Conservation (phyloP, 2,329 filamentous ascomycete genomes). For the Orbilia javanica region DNA sequence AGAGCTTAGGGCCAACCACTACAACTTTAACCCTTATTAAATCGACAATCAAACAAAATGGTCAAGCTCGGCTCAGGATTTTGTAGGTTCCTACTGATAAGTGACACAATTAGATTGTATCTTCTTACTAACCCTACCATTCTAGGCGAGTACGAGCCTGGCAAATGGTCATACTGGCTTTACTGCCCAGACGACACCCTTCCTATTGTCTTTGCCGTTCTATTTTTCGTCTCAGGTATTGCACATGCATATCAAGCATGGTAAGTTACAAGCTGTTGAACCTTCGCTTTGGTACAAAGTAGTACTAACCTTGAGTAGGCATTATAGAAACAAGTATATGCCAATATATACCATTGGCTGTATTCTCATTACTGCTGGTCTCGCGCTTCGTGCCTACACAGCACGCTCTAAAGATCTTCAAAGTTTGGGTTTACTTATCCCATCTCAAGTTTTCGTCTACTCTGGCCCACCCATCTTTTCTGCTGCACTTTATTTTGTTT, state of each 20-base stretch:
- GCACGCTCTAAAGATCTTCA: conserved; percentile 30
- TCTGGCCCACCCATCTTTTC: conserved; percentile 56
- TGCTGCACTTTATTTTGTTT: conserved; percentile 52
- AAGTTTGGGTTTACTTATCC: conserved; percentile 50
- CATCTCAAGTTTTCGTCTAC: conserved; percentile 51
- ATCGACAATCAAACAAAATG: conserved; percentile 36
- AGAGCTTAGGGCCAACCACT: not conserved
- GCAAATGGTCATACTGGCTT: conserved; percentile 54
- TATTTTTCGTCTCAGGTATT: conserved; percentile 48
- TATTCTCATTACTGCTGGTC: conserved; percentile 27
- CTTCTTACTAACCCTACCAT: not conserved
- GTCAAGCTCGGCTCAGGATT: conserved; percentile 55
- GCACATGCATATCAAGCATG: conserved; percentile 39
- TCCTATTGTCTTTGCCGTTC: conserved; percentile 44
- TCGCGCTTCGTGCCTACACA: conserved; percentile 46
- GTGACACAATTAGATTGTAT: not conserved
- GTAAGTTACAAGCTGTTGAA: conserved; percentile 13
- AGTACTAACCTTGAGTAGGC: conserved; percentile 31
- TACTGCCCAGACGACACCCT: conserved; percentile 52
- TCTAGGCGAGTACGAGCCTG: conserved; percentile 51
- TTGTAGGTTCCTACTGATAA: conserved; percentile 26
- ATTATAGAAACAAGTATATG: conserved; percentile 57
- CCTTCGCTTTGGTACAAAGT: not conserved
- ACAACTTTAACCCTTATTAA: conserved; percentile 3
- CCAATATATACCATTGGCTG: conserved; percentile 45